These are phyloP conservation scores for Zoysia japonica DNA, from an alignment of 176 grass and related monocot species.

Conservation along the genomic window DNA sequence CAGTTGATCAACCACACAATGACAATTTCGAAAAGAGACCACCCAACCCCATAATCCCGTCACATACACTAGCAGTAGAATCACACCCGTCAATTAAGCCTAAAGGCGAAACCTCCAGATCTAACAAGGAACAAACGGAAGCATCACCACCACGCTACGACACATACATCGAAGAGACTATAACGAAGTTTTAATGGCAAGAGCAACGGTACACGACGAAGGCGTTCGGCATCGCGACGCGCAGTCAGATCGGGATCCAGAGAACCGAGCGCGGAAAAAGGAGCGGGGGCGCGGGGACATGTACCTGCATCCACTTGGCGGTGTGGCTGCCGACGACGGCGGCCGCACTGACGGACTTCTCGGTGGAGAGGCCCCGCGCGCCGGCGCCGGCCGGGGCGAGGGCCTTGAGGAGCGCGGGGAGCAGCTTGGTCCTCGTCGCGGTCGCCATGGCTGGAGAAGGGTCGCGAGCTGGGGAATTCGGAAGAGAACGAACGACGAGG, in stretches of 20 bases:
- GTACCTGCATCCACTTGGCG: conserved; percentile 98
- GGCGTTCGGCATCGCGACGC: neutral
- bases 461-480: conserved; percentile 4
- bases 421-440: conserved; percentile 51
- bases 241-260: conserved; percentile 31
- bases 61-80: neutral
- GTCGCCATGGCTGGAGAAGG: conserved; percentile 42
- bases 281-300: neutral
- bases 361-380: conserved; percentile 41
- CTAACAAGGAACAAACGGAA: conserved; percentile 26
- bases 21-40: neutral
- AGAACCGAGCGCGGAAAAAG: neutral
- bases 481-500: neutral
- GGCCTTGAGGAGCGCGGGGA: conserved; percentile 59
- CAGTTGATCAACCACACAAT: neutral
- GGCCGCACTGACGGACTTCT: conserved; percentile 53
- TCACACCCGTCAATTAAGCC: neutral
- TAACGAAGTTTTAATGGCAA: neutral
- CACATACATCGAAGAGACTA: neutral
- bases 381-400: conserved; percentile 28
- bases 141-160: neutral
- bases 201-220: neutral
- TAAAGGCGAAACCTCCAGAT: conserved; percentile 25
- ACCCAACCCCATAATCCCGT: neutral
- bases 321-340: conserved; percentile 73